Evolutionary conservation across 2,329 filamentous ascomycete species (phyloP), one percentile per base, ranked within the genome.

Genomic region (Xylariaceae sp.): DNA sequence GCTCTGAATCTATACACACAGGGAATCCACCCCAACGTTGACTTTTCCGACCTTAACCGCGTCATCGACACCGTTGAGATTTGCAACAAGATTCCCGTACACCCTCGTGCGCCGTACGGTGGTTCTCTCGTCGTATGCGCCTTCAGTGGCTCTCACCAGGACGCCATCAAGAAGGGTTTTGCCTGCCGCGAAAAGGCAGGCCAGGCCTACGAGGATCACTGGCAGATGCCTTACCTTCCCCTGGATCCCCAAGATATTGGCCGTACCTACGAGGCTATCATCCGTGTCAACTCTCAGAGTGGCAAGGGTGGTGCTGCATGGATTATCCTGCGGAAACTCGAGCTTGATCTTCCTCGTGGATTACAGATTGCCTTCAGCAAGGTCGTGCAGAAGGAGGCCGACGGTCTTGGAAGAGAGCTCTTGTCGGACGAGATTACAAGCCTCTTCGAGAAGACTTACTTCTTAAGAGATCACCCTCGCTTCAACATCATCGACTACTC

Each of bases 241-340:
- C 83, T 97, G 68, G 93, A 97, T 71, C 93, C 93, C 4, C 82
- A 89, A 70, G 93, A 97, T 71, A 96, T 97, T 65, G 93, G 93
- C 54, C 87, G 93, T 59, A 97, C 88, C n/a, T 97, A 97, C 82
- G 92, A 97, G 76, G 93, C 93, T 60, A 89, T 97, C 72, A 97
- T 97, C 72, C 89, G 93, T 61, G 93, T 97, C 82, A 99, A 97
- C 80, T 96, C 90, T 15, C 93, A 97, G 74, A 90, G 86, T 68
- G 93, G 93, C 66, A 97, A 99, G 78, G 93, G 93, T 62, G 94
- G 94, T 68, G 88, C 90, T 61, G 92, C 93, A 54, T 97, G 90
- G 90, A 89, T 97, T 72, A 92, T 97, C 72, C 87, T 92, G 72
- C 88, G 89, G 68, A 88, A 91, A 70, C 85, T 97, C 63, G 85